Evolutionary conservation across 73 alveolate genomes (phyloP).

Genomic region (Symbiodinium natans): DNA sequence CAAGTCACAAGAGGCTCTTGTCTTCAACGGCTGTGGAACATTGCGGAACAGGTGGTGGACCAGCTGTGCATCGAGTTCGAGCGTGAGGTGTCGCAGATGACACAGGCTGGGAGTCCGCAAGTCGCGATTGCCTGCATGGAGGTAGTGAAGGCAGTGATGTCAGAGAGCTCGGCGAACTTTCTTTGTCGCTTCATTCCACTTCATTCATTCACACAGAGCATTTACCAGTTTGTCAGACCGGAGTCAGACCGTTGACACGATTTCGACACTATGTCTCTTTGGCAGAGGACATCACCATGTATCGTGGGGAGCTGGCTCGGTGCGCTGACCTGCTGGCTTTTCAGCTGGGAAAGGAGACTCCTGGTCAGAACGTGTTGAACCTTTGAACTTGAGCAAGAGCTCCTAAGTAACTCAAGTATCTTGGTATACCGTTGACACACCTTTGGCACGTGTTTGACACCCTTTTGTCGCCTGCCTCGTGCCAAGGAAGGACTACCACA

Average conservation of each 20-base stretch:
- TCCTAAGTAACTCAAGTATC: not conserved
- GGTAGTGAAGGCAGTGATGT: not conserved
- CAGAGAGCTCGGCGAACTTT: not conserved
- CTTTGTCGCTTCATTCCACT: not conserved
- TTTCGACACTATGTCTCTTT: not conserved
- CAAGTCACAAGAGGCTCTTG: not conserved
- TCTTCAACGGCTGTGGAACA: not conserved
- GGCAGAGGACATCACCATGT: constrained; percentile 62
- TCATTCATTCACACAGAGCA: not conserved
- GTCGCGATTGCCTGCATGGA: not conserved
- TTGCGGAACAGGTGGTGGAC: constrained; percentile 88
- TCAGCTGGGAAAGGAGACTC: constrained; percentile 67
- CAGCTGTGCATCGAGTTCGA: constrained; percentile 79
- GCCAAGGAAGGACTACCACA: constrained; percentile 88
- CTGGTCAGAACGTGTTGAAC: not conserved
- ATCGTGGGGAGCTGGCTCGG: constrained; percentile 89
- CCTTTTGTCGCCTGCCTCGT: not conserved
- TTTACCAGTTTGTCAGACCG: not conserved
- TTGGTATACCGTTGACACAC: not conserved
- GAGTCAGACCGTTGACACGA: not conserved
- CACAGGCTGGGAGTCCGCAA: not conserved
- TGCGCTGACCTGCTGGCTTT: constrained; percentile 80
- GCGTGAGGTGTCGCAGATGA: constrained; percentile 83
- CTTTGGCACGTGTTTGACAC: not conserved
- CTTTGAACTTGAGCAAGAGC: not conserved